Evolutionary conservation across 2,329 filamentous ascomycete genomes (phyloP).

Genomic region (Pyrenochaeta sp.): DNA sequence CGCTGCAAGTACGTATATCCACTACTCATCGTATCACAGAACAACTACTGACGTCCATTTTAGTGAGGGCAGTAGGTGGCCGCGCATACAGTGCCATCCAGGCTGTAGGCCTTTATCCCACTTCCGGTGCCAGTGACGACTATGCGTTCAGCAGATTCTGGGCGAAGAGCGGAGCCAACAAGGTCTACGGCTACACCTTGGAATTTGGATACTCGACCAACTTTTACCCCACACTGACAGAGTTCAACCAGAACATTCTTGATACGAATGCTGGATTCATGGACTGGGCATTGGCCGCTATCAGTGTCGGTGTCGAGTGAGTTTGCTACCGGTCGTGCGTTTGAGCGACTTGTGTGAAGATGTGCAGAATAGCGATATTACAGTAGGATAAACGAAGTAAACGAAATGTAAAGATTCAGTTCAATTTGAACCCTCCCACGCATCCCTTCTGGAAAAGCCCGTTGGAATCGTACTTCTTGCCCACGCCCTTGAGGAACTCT

Average conservation of each 20-base stretch:
- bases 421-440: constrained; percentile 47
- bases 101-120: constrained; percentile 50
- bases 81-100: constrained; percentile 44
- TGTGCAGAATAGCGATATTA: no score
- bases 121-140: constrained; percentile 50
- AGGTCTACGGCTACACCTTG: constrained; percentile 52
- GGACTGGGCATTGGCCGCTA: constrained; percentile 51
- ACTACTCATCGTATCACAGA: not conserved
- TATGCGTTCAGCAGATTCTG: constrained; percentile 51
- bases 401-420: not conserved
- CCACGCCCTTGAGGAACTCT: constrained; percentile 36
- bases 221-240: constrained; percentile 51
- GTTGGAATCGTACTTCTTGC: constrained; percentile 46
- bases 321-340: no score
- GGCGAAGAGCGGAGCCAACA: constrained; percentile 45
- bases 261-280: constrained; percentile 54
- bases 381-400: not conserved
- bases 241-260: constrained; percentile 52
- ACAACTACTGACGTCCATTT: not conserved
- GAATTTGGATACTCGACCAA: constrained; percentile 50
- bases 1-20: constrained; percentile 23
- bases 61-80: constrained; percentile 49
- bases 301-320: constrained; percentile 38
- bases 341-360: no score
- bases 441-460: constrained; percentile 48